Evolutionary conservation across 176 grass and related monocot species (phyloP).

Genomic region (Musa itinerans): DNA sequence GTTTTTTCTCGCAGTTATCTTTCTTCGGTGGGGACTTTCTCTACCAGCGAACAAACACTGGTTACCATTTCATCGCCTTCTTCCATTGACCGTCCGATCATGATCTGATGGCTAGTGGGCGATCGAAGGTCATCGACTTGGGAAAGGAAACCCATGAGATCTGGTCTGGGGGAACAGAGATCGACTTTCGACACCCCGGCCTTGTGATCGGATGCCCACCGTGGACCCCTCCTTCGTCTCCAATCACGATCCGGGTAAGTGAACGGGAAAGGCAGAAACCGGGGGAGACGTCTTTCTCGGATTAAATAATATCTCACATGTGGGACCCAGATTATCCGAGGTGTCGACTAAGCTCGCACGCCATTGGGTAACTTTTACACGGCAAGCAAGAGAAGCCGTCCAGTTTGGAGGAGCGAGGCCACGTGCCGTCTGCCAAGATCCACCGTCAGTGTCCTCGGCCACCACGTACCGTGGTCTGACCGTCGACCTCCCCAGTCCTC

Average conservation of each 20-base stretch:
- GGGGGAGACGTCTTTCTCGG: too few relatives aligned
- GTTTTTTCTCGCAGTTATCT: neutral
- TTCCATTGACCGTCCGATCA: neutral
- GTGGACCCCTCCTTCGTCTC: too few relatives aligned
- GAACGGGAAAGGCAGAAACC: too few relatives aligned
- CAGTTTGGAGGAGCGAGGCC: neutral
- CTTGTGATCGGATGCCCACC: too few relatives aligned
- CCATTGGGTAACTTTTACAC: neutral
- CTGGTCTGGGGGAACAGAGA: too few relatives aligned
- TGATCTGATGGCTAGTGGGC: neutral
- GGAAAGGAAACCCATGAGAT: too few relatives aligned
- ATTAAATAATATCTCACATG: neutral
- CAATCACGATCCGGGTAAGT: too few relatives aligned
- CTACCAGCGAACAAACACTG: neutral
- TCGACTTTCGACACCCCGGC: too few relatives aligned
- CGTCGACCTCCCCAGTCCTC: neutral
- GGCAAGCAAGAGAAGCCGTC: neutral
- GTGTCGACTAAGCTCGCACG: neutral
- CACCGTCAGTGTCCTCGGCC: constrained; percentile 38
- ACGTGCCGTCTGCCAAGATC: constrained; percentile 27
- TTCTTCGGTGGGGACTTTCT: too few relatives aligned
- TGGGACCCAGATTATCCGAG: neutral
- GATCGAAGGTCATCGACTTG: neutral
- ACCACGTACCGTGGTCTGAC: constrained; percentile 31
- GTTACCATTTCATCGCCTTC: neutral